A percentile compares a stretch with the other conserved stretches of the same genome.
These are phyloP conservation scores for Kwoniella sp. DNA, from an alignment of 768 basidiomycete genomes.

Conservation along the genomic window DNA sequence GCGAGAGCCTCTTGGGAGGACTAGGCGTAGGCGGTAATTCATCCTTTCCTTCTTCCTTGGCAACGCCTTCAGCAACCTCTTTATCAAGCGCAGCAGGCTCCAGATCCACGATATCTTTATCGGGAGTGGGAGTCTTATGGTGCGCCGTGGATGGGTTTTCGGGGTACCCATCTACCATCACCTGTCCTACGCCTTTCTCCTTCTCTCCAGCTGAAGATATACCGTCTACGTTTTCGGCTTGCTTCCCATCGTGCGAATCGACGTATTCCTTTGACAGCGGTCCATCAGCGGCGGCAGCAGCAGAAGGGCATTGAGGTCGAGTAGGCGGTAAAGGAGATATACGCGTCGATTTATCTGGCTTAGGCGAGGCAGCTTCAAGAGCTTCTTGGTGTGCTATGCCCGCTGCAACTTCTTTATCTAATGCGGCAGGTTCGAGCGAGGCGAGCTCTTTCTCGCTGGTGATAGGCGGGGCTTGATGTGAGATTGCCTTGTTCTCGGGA, in stretches of 20 bases:
- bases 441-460: neutral
- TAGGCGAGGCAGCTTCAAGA: neutral
- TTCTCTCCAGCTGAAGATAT: neutral
- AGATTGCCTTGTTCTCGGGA: neutral
- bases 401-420: slow-evolving; percentile 14
- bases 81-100: slow-evolving; percentile 17
- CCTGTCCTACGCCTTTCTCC: slow-evolving; percentile 6
- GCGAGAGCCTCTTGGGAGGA: slow-evolving; percentile 16
- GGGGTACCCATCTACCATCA: slow-evolving; percentile 22
- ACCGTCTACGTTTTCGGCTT: neutral
- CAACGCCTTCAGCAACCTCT: slow-evolving; percentile 26
- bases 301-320: neutral
- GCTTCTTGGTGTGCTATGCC: neutral
- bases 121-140: slow-evolving; percentile 3
- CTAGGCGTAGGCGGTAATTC: slow-evolving; percentile 6
- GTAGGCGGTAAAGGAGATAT: neutral
- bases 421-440: slow-evolving; percentile 5
- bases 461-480: slow-evolving; percentile 5
- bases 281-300: neutral
- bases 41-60: slow-evolving; percentile 25
- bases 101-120: neutral
- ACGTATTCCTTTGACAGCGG: neutral
- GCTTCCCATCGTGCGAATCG: neutral
- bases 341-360: neutral
- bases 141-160: slow-evolving; percentile 1